phyloP scores from a whole-genome alignment of 208 protist species.

The Blastocrithidia nonstop region DNA sequence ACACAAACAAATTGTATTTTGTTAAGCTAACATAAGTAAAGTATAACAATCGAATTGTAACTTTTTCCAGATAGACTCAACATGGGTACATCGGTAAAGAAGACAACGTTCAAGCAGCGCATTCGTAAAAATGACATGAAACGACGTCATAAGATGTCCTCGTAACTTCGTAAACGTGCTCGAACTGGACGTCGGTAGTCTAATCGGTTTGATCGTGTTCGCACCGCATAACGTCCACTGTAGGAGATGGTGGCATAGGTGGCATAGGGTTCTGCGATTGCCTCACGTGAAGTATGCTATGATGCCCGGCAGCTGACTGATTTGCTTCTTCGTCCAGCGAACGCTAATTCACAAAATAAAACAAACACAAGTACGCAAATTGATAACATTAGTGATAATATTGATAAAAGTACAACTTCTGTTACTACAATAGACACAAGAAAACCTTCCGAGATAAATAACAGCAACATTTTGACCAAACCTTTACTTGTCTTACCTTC shows the following conservation, averaged over 20 bases:
- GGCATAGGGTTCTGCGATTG: constrained; percentile 34
- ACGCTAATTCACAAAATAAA: background rate
- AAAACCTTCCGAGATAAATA: too few species aligned
- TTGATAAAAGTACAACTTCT: too few species aligned
- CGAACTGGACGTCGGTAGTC: constrained; percentile 17
- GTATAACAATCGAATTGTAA: too few species aligned
- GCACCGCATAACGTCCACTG: constrained; percentile 32
- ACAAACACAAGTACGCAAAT: background rate
- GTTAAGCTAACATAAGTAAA: too few species aligned
- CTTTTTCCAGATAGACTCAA: background rate
- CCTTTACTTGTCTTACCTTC: background rate
- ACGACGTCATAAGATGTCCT: constrained; percentile 27
- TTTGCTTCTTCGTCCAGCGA: constrained; percentile 22
- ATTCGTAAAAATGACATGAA: constrained; percentile 64
- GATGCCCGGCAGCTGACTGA: constrained; percentile 66
- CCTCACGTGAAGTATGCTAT: constrained; percentile 27
- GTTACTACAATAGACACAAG: too few species aligned
- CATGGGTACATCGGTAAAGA: constrained; percentile 16
- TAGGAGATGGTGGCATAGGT: constrained; percentile 50
- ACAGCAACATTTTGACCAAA: too few species aligned
- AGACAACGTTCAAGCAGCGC: constrained; percentile 68
- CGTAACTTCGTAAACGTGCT: constrained; percentile 47
- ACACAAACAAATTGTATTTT: background rate
- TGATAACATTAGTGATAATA: too few species aligned
- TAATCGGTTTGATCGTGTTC: constrained; percentile 56